phyloP scores from a whole-genome alignment of 2,329 filamentous ascomycete species.

The Mariannaea elegans region DNA sequence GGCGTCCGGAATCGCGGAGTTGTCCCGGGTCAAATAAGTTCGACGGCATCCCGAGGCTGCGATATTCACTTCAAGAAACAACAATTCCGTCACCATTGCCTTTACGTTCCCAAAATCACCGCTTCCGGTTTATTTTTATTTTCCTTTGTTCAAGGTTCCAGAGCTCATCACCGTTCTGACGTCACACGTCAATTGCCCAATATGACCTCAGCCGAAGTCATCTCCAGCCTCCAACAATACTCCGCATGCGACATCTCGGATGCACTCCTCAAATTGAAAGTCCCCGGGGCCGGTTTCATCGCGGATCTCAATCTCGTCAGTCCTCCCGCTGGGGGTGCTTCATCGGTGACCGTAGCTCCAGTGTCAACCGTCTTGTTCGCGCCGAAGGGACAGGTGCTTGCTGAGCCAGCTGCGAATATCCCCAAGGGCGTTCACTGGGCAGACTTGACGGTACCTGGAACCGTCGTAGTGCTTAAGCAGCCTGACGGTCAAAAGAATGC shows the following conservation, averaged over 20 bases:
- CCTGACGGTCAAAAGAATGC: slow-evolving; percentile 73
- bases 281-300: slow-evolving; percentile 72
- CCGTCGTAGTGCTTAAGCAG: slow-evolving; percentile 73
- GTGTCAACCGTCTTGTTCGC: slow-evolving; percentile 72
- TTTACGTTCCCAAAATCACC: background rate
- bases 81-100: background rate
- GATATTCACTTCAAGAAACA: background rate
- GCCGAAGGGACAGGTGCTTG: slow-evolving; percentile 57
- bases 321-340: slow-evolving; percentile 35
- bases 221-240: slow-evolving; percentile 48
- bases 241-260: slow-evolving; percentile 72
- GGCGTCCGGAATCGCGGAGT: slow-evolving; percentile 41
- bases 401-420: slow-evolving; percentile 56
- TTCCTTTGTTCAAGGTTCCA: background rate
- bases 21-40: slow-evolving; percentile 3
- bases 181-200: slow-evolving; percentile 9
- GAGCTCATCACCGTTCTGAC: background rate
- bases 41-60: background rate
- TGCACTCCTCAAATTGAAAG: slow-evolving; percentile 74
- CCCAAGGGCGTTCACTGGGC: slow-evolving; percentile 72
- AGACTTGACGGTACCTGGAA: slow-evolving; percentile 67
- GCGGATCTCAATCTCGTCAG: slow-evolving; percentile 59
- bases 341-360: slow-evolving; percentile 55
- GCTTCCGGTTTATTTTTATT: background rate
- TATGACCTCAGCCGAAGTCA: slow-evolving; percentile 36